Base-by-base conservation (phyloP, 148 eudicot species). In the Diospyros lotus region DNA sequence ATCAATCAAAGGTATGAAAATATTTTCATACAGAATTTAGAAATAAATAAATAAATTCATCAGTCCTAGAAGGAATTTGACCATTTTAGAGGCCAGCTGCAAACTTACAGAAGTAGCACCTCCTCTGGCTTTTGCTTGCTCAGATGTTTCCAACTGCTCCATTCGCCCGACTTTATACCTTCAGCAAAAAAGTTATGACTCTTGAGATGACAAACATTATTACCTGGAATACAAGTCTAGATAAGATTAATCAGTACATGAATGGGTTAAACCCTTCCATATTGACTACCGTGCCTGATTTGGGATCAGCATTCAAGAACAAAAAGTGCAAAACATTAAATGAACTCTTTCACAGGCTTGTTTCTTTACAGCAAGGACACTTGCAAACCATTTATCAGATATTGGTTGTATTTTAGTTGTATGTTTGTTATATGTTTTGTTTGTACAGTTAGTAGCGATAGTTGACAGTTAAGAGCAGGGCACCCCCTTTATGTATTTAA, bases 121-220 rank as follows among this genome's bases (percentile, higher is more conserved):
- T 81, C 99, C 99, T 81, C 93, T 87, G 78, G 96, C 84, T 91
- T 91, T 95, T 62, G 90, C 97, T 87, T 95, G 96, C 72, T 84
- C 94, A 75, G 97, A 87, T 58, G 99, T 92, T 80, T 93, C 94
- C 74, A 95, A 59, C 78, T 95, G 99, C 85, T 95, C 99, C 60
- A 95, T 84, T 40, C 97, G 91, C 62, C 99, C 99, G 81, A 95
- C 99, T 83, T 90, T 95, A 75, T 90, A 95, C 90, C 99, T 95
- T 83, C 73, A 81, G 61, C 73, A 51, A 48, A 73, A 77, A 60
- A 46, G 40, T 51, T 9, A 68, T 58, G 9, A 51, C 38, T 53
- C 46, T 46, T 71, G 59, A 75, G 72, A 64, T 12, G 13, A 38
- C 3, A 42, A 12, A n/a, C 28, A 28, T 28, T 28, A 69, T 0